phyloP scores from a whole-genome alignment of 352 stramenopile genomes.

The Pythium sp. region DNA sequence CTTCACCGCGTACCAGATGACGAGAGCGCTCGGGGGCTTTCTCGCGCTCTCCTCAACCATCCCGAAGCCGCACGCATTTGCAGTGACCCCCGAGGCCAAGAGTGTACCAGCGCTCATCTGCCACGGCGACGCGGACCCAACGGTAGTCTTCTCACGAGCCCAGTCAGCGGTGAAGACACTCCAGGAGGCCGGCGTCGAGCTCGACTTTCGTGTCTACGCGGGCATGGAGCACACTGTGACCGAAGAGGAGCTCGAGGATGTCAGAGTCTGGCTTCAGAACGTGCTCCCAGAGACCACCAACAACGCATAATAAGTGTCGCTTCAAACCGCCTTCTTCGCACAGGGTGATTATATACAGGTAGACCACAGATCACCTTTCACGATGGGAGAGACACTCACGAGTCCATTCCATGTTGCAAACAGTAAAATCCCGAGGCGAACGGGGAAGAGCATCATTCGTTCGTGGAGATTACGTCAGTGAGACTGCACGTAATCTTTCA shows the following conservation, averaged over 20 bases:
- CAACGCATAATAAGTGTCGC: not conserved
- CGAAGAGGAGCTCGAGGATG: constrained; percentile 66
- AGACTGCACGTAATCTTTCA: not conserved
- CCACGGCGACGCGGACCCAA: constrained; percentile 63
- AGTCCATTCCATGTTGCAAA: not conserved
- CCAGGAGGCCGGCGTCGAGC: constrained; percentile 39
- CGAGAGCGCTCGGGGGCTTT: constrained; percentile 11
- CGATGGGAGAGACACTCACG: not conserved
- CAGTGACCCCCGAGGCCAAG: constrained; percentile 42
- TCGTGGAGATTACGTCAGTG: not conserved
- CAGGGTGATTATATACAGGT: not conserved
- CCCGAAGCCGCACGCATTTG: constrained; percentile 57
- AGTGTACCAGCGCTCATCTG: constrained; percentile 79
- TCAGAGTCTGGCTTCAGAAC: constrained; percentile 58
- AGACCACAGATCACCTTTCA: not conserved
- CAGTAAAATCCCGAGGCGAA: not conserved
- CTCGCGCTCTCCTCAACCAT: constrained; percentile 77
- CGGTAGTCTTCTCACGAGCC: constrained; percentile 63
- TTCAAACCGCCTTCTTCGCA: not conserved
- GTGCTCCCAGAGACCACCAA: constrained; percentile 1
- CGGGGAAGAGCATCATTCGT: not conserved
- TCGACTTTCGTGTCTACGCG: constrained; percentile 64
- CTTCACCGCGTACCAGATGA: constrained; percentile 32
- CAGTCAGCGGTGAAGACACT: constrained; percentile 61
- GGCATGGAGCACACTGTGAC: constrained; percentile 67